Evolutionary conservation across 2,329 filamentous ascomycete species (phyloP).

Genomic region (Trichoderma sp.): DNA sequence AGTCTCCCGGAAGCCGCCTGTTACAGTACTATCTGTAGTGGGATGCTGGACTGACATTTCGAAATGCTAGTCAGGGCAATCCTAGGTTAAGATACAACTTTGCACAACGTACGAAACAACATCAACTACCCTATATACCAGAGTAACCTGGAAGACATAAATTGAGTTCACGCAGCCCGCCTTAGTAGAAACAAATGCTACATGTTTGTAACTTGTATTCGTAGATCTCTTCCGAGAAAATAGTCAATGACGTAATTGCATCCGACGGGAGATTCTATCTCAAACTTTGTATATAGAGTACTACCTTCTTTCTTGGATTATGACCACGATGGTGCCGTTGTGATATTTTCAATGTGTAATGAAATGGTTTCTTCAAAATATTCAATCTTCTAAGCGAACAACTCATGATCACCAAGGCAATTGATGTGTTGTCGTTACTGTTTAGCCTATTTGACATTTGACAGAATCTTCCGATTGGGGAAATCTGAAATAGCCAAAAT

Average conservation of each 20-base stretch:
- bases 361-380: background rate
- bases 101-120: background rate
- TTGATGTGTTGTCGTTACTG: background rate
- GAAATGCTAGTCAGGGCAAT: background rate
- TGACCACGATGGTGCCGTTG: background rate
- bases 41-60: background rate
- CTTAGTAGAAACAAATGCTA: background rate
- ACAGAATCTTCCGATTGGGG: background rate
- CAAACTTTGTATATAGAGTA: background rate
- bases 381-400: background rate
- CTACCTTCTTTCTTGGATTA: background rate
- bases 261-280: background rate
- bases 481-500: background rate
- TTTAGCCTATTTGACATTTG: background rate
- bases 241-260: background rate
- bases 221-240: background rate
- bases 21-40: background rate
- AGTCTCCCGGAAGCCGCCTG: background rate
- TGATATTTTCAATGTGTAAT: background rate
- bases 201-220: background rate
- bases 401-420: background rate
- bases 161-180: background rate
- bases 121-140: background rate
- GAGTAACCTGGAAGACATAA: background rate
- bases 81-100: background rate